Base-by-base conservation (phyloP, 805 yeast species). In the Kregervanrija pseudodelftensis region DNA sequence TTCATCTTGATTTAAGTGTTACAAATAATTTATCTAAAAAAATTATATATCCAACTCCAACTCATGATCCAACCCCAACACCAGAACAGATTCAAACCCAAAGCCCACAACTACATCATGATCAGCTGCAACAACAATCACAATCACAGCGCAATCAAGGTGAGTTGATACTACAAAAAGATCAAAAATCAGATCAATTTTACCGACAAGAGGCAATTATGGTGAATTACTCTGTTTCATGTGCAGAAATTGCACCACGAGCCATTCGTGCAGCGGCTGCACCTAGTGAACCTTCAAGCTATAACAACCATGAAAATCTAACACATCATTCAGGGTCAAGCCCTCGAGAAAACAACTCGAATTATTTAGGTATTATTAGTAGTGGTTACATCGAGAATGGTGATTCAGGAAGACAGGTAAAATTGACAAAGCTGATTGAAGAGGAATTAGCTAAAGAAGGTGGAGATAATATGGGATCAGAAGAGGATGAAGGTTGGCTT, bases 181-280 rank as follows among this genome's bases (percentile, higher is more conserved):
- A 22, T 22, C 28, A 22, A 7, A 22, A 22, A 22, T 22, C 8
- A 7, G 28, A 7, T 7, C 28, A 22, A 22, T 22, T 22, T 7
- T 22, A 22, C 7, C 28, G 7, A 5, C 28, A 22, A 7, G 28
- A 22, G 12, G 31, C 37, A 33, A 38, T 31, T 7, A 16, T 36
- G 11, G 47, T 47, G 17, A 40, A 37, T n/a, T 42, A 43, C n/a
- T 43, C 48, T 5, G 46, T 49, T 8, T 51, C 55, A 10, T 58
- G 60, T 43, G 48, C 55, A 2, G 58, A 58, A 30, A 46, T 56
- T 30, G 56, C 57, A 1, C 60, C 63, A 36, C 45, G 55, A 33
- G 43, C 52, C 5, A 46, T 54, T 37, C 46, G 53, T 28, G 44
- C 48, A 17, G 44, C 45, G 15, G 36, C 54, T n/a, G 36, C 49